phyloP scores from a whole-genome alignment of 2,329 filamentous ascomycete species.

The Microcyclosporella mali region DNA sequence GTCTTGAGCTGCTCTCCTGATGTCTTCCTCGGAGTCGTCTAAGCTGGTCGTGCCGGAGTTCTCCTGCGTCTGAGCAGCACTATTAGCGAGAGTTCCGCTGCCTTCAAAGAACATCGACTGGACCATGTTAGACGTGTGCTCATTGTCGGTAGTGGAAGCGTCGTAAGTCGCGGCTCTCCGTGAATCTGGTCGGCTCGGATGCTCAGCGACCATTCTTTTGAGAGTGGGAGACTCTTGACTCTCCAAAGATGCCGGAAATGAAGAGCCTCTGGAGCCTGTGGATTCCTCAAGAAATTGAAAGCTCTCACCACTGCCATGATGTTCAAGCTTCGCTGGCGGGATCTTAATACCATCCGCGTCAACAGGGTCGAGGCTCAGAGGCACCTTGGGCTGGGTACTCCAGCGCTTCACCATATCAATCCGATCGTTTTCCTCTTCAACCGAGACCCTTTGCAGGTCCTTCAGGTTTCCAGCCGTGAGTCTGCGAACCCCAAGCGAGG shows the following conservation, averaged over 20 bases:
- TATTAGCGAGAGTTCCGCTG: constrained; percentile 14
- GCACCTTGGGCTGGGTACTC: constrained; percentile 23
- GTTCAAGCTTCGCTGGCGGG: constrained; percentile 34
- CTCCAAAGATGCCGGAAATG: constrained; percentile 47
- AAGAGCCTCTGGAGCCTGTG: constrained; percentile 51
- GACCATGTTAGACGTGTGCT: constrained; percentile 2
- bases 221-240: constrained; percentile 20
- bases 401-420: constrained; percentile 23
- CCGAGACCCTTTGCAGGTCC: constrained; percentile 16
- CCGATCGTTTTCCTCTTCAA: constrained; percentile 7
- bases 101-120: constrained; percentile 18
- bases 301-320: constrained; percentile 56
- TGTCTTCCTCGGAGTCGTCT: constrained; percentile 8
- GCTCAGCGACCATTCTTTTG: constrained; percentile 15
- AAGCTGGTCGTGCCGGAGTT: constrained; percentile 11
- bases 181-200: constrained; percentile 9
- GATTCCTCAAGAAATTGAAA: constrained; percentile 61
- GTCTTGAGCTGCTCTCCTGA: constrained; percentile 1
- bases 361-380: constrained; percentile 22
- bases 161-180: constrained; percentile 5
- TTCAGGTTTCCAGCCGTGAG: constrained; percentile 20
- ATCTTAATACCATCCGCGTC: constrained; percentile 23
- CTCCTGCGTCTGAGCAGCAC: constrained; percentile 10
- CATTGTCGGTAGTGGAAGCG: constrained; percentile 5
- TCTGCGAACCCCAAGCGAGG: constrained; percentile 3